Conservation (phyloP, 2,329 filamentous ascomycete species). For the Botrytis paeoniae region DNA sequence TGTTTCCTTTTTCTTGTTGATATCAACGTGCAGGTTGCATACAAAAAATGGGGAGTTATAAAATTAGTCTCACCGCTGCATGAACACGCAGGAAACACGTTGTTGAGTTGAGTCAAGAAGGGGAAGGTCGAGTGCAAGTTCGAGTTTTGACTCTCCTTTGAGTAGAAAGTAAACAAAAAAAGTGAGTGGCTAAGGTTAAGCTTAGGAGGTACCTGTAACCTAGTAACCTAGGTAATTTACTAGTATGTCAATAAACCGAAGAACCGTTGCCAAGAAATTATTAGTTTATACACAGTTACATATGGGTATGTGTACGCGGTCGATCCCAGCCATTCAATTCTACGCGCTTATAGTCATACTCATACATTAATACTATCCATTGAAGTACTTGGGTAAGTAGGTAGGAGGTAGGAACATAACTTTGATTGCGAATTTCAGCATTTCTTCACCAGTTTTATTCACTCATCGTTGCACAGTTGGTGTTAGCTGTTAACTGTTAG, state of each 20-base stretch:
- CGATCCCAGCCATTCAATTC: conserved; percentile 9
- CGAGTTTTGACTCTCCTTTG: not conserved
- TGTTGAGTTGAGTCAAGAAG: not conserved
- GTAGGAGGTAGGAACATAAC: too few relatives aligned
- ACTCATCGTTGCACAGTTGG: not conserved
- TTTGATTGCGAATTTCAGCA: not conserved
- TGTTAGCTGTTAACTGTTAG: not conserved
- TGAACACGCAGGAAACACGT: conserved; percentile 11
- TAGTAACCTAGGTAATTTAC: not conserved
- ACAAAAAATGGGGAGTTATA: conserved; percentile 10
- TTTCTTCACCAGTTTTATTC: not conserved
- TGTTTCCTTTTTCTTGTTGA: not conserved
- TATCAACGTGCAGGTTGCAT: conserved; percentile 15
- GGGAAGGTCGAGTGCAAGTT: not conserved
- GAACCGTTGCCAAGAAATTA: conserved; percentile 13
- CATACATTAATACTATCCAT: not conserved
- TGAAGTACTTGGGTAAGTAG: too few relatives aligned
- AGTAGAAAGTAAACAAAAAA: conserved; percentile 11
- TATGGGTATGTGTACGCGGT: not conserved
- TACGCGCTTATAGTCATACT: not conserved
- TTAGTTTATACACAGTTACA: not conserved
- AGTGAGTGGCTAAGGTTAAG: not conserved
- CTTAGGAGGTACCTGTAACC: not conserved
- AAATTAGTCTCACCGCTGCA: conserved; percentile 20
- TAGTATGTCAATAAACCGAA: not conserved